Percentiles rank a stretch among this genome's conserved stretches.
Evolutionary conservation across 1,139 yeast genomes (phyloP).

Genomic region (Magnusiomyces ingens): DNA sequence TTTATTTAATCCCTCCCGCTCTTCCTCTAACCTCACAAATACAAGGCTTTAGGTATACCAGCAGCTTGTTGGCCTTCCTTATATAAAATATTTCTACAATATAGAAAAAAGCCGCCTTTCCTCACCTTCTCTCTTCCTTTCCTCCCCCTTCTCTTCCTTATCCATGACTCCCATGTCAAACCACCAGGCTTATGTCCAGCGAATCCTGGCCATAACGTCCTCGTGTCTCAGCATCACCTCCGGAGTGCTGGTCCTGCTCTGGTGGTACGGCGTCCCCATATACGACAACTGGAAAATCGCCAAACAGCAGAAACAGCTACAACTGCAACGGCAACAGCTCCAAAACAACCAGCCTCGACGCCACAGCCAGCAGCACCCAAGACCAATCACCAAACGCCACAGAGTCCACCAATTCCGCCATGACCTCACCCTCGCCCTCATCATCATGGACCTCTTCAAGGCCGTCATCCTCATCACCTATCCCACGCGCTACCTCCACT

Average conservation of each 20-base stretch:
- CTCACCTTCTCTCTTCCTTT: too few species aligned
- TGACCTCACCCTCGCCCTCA: constrained; percentile 55
- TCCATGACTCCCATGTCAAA: background rate
- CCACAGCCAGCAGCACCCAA: background rate
- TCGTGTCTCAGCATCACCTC: constrained; percentile 12
- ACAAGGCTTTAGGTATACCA: too few species aligned
- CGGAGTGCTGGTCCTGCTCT: constrained; percentile 12
- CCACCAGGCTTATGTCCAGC: constrained; percentile 11
- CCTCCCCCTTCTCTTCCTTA: too few species aligned
- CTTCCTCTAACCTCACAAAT: too few species aligned
- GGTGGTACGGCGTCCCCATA: constrained; percentile 16
- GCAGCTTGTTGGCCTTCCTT: too few species aligned
- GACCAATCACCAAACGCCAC: background rate
- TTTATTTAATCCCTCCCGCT: too few species aligned
- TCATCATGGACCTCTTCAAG: constrained; percentile 66
- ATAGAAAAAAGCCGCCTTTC: too few species aligned
- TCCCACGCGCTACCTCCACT: constrained; percentile 50
- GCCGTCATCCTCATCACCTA: constrained; percentile 59
- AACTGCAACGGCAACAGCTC: background rate
- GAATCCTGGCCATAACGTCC: constrained; percentile 11
- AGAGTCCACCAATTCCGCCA: constrained; percentile 53
- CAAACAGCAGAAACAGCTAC: background rate
- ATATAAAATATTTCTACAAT: too few species aligned
- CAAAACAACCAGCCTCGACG: background rate
- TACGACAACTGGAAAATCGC: constrained; percentile 5